Percentiles rank a stretch among this genome's conserved stretches.
Conservation (phyloP, 106 monocot genomes). For the Hemerocallis citrina region DNA sequence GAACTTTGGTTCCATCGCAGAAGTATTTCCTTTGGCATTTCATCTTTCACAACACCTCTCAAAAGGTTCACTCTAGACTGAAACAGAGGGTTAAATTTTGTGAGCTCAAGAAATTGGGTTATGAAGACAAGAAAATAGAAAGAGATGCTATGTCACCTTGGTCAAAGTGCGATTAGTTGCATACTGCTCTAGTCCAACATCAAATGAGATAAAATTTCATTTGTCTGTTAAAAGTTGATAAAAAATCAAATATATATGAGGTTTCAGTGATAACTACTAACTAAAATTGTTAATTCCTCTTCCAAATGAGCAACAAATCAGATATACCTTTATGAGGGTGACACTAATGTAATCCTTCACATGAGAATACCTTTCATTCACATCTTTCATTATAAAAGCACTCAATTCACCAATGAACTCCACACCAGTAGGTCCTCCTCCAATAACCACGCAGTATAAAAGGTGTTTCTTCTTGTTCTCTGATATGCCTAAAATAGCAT, state of each 20-base stretch:
- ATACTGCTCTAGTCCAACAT: conserved; percentile 38
- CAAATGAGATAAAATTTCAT: conserved; percentile 53
- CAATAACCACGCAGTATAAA: conserved; percentile 52
- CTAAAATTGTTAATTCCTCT: background rate
- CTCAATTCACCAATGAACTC: conserved; percentile 65
- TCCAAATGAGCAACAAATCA: background rate
- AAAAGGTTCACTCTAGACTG: conserved; percentile 50
- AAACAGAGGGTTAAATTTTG: background rate
- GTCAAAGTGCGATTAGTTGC: conserved; percentile 51
- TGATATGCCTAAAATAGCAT: conserved; percentile 43
- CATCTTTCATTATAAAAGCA: conserved; percentile 52
- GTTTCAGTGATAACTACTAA: background rate
- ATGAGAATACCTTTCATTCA: conserved; percentile 38
- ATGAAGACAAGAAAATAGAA: background rate
- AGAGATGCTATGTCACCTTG: conserved; percentile 16
- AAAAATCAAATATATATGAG: background rate
- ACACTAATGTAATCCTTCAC: conserved; percentile 44
- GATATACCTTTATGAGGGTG: conserved; percentile 47
- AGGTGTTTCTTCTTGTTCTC: conserved; percentile 44
- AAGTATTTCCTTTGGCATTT: conserved; percentile 25
- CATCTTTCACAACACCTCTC: conserved; percentile 54
- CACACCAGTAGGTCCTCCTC: conserved; percentile 58
- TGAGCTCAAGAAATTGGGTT: background rate
- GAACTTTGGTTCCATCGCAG: conserved; percentile 38
- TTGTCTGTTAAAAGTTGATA: conserved; percentile 20